Base-by-base conservation (phyloP, 2,329 filamentous ascomycete species). In the Lasiodiplodia gonubiensis region DNA sequence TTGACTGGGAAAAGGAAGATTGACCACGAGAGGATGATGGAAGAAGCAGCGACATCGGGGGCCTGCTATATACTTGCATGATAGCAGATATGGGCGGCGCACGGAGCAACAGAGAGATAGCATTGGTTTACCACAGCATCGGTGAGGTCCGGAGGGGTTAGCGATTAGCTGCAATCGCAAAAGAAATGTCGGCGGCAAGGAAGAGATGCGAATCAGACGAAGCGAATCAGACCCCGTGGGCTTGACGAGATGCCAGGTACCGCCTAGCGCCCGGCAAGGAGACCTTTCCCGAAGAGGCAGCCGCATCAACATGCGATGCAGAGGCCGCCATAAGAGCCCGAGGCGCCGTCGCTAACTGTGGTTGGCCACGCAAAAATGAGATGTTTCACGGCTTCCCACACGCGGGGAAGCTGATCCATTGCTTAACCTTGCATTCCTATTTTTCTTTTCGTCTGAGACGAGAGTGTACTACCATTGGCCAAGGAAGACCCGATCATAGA, bases 211-310 rank as follows among this genome's bases (percentile, higher is more conserved):
- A 51, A 63, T 52, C 59, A 51, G 42, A 25, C 10, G 30, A 51
- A n/a, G n/a, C 23, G 57, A 61, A 33, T 46, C 42, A 21, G 23
- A 6, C 39, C 16, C 42, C 25, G 57, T 49, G 46, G 37, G 23
- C 54, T 33, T 30, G 33, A 51, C 42, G 42, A 63, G 42, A 63
- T 63, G 59, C 59, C 59, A 51, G 59, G 59, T 63, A 30, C 59
- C 59, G 59, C 27, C 46, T 63, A 63, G 59, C 59, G 59, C 59
- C 42, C 49, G 18, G 59, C 59, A 23, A 35, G 59, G 46, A 33
- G 35, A 37, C 46, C 27, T 63, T 63, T 51, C 59, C 59, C 30
- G n/a, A 63, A 63, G 12, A 63, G 59, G 59, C 42, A 63, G 59
- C 46, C 25, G 53, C 53, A 25, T 57, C 11, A 57, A 39, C 33